Percentiles rank a stretch among this genome's conserved stretches.
Evolutionary conservation across 352 stramenopile genomes (phyloP).

Genomic region (Globisporangium orthogonon): DNA sequence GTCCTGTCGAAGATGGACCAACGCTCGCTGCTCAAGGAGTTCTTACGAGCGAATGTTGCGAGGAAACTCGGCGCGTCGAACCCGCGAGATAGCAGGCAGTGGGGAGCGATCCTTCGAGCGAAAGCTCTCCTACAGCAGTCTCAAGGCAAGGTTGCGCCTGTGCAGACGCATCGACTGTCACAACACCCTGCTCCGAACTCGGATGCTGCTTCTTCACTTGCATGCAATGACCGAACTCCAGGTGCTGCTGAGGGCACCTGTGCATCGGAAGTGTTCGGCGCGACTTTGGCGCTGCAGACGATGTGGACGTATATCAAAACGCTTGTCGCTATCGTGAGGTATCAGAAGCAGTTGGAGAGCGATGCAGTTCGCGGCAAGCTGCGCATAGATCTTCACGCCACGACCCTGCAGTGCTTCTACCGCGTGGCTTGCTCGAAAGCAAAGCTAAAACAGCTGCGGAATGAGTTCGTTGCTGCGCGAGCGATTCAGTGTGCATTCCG

Average conservation of each 20-base stretch:
- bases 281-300: constrained; percentile 6
- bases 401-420: constrained; percentile 38
- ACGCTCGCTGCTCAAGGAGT: constrained; percentile 9
- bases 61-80: constrained; percentile 8
- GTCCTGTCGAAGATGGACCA: constrained; percentile 6
- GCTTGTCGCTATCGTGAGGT: constrained; percentile 36
- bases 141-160: background rate
- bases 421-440: constrained; percentile 22
- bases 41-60: constrained; percentile 2
- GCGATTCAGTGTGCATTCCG: constrained; percentile 65
- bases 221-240: no score
- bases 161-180: background rate
- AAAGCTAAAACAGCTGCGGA: constrained; percentile 19
- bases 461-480: constrained; percentile 28
- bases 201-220: no score
- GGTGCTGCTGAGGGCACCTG: no score
- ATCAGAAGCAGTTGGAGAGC: constrained; percentile 44
- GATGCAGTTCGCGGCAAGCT: constrained; percentile 19
- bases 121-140: constrained; percentile 4
- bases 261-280: background rate
- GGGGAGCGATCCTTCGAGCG: constrained; percentile 4
- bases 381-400: constrained; percentile 19
- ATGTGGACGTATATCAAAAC: constrained; percentile 18
- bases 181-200: no score
- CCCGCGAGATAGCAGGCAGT: constrained; percentile 10